phyloP scores from a whole-genome alignment of 2,329 filamentous ascomycete species.

The Neurospora sp. region DNA sequence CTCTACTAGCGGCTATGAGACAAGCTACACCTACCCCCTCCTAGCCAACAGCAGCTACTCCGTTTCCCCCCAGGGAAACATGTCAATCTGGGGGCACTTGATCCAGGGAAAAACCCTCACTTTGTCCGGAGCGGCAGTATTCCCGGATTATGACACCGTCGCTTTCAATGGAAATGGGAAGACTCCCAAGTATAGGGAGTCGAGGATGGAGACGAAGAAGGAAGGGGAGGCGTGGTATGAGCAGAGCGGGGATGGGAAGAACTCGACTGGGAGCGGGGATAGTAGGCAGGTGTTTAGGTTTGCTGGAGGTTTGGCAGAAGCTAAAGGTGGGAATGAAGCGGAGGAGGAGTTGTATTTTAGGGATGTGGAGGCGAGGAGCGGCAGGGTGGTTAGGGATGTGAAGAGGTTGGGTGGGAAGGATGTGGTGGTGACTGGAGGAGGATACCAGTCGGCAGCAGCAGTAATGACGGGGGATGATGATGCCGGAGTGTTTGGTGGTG shows the following conservation, averaged over 20 bases:
- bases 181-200: conserved; percentile 21
- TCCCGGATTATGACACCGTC: conserved; percentile 45
- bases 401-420: conserved; percentile 26
- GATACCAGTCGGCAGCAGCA: too few relatives aligned
- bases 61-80: conserved; percentile 30
- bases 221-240: conserved; percentile 48
- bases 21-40: conserved; percentile 53
- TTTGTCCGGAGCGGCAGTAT: conserved; percentile 30
- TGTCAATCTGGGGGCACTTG: conserved; percentile 33
- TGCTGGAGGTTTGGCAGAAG: conserved; percentile 26
- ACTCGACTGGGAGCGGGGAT: conserved; percentile 41
- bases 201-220: conserved; percentile 39
- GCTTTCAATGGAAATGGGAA: conserved; percentile 33
- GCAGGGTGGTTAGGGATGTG: conserved; percentile 38
- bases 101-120: conserved; percentile 31
- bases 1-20: too few relatives aligned
- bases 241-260: conserved; percentile 33
- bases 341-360: conserved; percentile 44
- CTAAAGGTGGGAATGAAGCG: conserved; percentile 9
- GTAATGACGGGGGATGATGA: neutral
- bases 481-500: conserved; percentile 6
- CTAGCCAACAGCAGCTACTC: conserved; percentile 43
- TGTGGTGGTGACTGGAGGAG: neutral
- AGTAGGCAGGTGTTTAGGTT: conserved; percentile 49
- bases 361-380: conserved; percentile 44